phyloP scores from a whole-genome alignment of 108 stramenopile genomes.

The Fistulifera pelliculosa region DNA sequence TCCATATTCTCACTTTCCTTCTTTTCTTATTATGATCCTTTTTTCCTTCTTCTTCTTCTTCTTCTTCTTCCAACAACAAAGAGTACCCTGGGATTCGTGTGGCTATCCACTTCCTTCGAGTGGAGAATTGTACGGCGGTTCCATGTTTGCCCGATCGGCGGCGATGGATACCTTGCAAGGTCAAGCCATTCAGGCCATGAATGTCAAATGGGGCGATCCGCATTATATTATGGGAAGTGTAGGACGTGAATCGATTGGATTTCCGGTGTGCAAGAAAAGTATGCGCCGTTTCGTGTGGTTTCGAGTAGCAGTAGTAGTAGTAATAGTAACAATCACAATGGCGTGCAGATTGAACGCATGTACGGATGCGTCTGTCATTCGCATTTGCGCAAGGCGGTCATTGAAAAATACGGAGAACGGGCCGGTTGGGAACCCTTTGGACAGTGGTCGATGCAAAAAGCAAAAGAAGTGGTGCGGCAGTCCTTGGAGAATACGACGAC shows the following conservation, averaged over 20 bases:
- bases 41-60: no score
- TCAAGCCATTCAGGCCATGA: slow-evolving; percentile 69
- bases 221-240: slow-evolving; percentile 1
- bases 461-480: slow-evolving; percentile 40
- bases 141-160: slow-evolving; percentile 75
- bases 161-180: slow-evolving; percentile 73
- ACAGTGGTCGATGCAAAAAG: slow-evolving; percentile 73
- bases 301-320: slow-evolving; percentile 6
- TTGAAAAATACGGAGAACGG: slow-evolving; percentile 57
- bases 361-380: slow-evolving; percentile 74
- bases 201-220: slow-evolving; percentile 70
- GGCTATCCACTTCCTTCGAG: slow-evolving; percentile 65
- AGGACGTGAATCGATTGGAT: slow-evolving; percentile 65
- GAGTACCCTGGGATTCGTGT: slow-evolving; percentile 89
- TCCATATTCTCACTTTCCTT: slow-evolving; percentile 2
- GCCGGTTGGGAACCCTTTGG: slow-evolving; percentile 86
- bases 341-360: slow-evolving; percentile 53
- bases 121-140: slow-evolving; percentile 79
- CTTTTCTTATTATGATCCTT: no score
- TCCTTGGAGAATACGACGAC: background rate
- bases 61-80: no score
- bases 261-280: slow-evolving; percentile 88
- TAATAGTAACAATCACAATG: background rate
- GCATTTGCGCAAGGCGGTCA: slow-evolving; percentile 41
- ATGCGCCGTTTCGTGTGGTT: slow-evolving; percentile 51